These are phyloP conservation scores for Termitomyces sp. DNA, from an alignment of 768 basidiomycete genomes.

Conservation along the genomic window DNA sequence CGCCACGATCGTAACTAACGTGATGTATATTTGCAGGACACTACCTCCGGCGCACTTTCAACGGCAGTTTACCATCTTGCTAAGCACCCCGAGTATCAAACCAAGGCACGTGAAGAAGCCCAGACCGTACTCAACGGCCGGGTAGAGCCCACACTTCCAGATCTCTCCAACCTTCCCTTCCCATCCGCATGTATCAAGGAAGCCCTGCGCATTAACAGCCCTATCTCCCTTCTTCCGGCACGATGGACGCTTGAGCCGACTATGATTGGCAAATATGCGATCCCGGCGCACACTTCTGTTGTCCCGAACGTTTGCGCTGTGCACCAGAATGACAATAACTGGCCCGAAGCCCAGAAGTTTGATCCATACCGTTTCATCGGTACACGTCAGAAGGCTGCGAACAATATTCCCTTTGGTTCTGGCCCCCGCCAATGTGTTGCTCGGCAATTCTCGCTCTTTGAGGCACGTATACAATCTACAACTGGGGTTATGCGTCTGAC, in stretches of 20 bases:
- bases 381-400: slow-evolving; percentile 4
- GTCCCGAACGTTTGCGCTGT: slow-evolving; percentile 28
- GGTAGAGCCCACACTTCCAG: slow-evolving; percentile 24
- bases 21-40: slow-evolving; percentile 21
- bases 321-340: slow-evolving; percentile 23
- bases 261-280: slow-evolving; percentile 23
- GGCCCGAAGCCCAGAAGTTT: slow-evolving; percentile 24
- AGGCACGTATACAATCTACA: slow-evolving; percentile 8
- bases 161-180: slow-evolving; percentile 24
- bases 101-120: slow-evolving; percentile 31
- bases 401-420: slow-evolving; percentile 26
- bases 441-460: slow-evolving; percentile 22
- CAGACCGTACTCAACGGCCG: slow-evolving; percentile 21
- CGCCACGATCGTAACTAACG: slow-evolving; percentile 1
- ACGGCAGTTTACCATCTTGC: slow-evolving; percentile 31
- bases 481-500: not conserved
- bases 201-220: slow-evolving; percentile 29
- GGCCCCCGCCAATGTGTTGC: slow-evolving; percentile 31
- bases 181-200: slow-evolving; percentile 35
- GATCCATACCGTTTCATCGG: slow-evolving; percentile 26
- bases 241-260: slow-evolving; percentile 17
- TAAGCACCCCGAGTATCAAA: slow-evolving; percentile 30
- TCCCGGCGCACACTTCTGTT: slow-evolving; percentile 25
- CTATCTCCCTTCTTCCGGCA: slow-evolving; percentile 24
- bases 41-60: slow-evolving; percentile 33